phyloP scores from a whole-genome alignment of 148 eudicot species.

The Spergularia bocconei region DNA sequence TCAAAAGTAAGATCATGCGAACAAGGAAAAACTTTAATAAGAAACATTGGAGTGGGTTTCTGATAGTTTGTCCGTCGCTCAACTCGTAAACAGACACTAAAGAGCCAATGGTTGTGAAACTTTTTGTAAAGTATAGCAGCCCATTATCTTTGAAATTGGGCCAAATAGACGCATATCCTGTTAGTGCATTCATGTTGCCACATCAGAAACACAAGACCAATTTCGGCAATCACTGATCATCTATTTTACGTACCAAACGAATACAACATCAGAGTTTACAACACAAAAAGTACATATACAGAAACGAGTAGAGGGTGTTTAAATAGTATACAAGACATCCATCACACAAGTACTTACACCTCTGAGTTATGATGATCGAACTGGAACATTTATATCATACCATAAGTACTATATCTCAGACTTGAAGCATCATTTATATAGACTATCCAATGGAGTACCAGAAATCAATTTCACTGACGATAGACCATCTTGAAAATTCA shows the following conservation, averaged over 20 bases:
- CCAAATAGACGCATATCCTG: not conserved
- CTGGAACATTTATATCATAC: not conserved
- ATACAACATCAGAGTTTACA: not conserved
- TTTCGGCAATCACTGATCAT: not conserved
- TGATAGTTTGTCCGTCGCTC: not conserved
- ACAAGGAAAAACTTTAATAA: not conserved
- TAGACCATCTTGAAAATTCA: not conserved
- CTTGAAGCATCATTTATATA: not conserved
- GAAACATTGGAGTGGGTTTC: not conserved
- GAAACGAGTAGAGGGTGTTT: not conserved
- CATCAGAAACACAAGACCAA: not conserved
- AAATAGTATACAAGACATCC: not conserved
- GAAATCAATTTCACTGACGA: not conserved
- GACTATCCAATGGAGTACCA: not conserved
- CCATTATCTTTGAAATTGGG: not conserved
- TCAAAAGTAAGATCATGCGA: not conserved
- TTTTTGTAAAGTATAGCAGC: not conserved
- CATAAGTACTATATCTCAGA: not conserved
- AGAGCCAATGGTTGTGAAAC: not conserved
- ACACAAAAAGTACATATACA: not conserved
- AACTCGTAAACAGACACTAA: not conserved
- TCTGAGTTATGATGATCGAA: not conserved
- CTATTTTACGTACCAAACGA: not conserved
- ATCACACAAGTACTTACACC: not conserved
- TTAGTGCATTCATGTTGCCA: not conserved